Base-by-base conservation (phyloP, 257 asterid genomes). In the Perilla frutescens region DNA sequence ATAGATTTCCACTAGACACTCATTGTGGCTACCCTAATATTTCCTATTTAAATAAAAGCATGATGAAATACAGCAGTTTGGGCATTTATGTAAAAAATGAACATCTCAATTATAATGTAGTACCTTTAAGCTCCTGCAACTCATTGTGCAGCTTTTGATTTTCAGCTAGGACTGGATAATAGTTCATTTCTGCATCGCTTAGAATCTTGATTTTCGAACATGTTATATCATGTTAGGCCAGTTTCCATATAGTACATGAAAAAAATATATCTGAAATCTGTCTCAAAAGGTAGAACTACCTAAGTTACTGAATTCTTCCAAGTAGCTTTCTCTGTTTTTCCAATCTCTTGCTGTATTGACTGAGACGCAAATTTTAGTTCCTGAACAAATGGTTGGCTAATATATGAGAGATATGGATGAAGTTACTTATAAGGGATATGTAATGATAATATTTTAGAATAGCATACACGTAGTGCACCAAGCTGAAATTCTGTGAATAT, bases 121-220 rank as follows among this genome's bases (percentile, higher is more conserved):
- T 75, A 91, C 99, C 99, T 92, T 92, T 95, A 63, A 95, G 81
- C 77, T 95, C 99, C 76, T 87, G 96, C 31, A 91, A 83, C 76
- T 91, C 97, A 51, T 91, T 91, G 73, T 91, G 97, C 78, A 91
- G 70, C 84, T 87, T 91, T 48, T 77, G 83, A 71, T 91, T 89
- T 81, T 91, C 97, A 14, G 89, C 81, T 44, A 91, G 89, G 72
- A 89, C 81, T 44, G 76, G 57, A 66, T 81, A 68, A 74, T 89
- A 91, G 84, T 78, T 84, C 73, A 79, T 82, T 5, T 90, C 89
- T 51, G 97, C 93, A 14, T 83, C 80, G 59, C 86, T 89, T 50
- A 91, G 77, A 47, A 70, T 63, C 80, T 51, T 74, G 79, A 89
- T 77, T 73, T 76, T 85, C 12, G 78, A 49, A 66, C 87, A 96